Base-by-base conservation (phyloP, 2,329 filamentous ascomycete species). In the Colletotrichum gloeosporioides region DNA sequence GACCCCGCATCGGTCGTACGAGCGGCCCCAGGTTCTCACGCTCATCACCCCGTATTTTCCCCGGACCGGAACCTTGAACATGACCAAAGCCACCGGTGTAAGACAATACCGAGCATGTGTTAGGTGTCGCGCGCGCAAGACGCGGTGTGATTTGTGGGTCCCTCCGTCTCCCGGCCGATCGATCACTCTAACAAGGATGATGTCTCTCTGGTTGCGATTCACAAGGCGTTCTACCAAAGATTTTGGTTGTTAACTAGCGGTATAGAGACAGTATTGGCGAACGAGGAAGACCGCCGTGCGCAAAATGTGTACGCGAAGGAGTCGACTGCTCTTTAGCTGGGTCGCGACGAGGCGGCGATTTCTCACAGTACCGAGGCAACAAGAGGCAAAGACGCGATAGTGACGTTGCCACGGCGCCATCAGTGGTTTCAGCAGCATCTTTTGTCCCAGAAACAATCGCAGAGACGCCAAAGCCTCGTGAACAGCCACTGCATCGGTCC, bases 41-140 rank as follows among this genome's bases (percentile, higher is more conserved):
- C 18, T 69, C 31, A 39, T 29, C 44, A 67, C 27, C 44, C 64
- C 36, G 22, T 49, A 59, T 27, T 18, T 55, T 55, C 64, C 39
- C 64, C 64, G 64, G 64, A 67, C 27, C 53, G 31, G 32, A 13
- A 27, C n/a, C n/a, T 32, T n/a, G 27, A 69, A 34, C 36, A 76
- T 76, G 73, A 76, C 73, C 55, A 76, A 61, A 63, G 69, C 71
- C 16, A 63, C 63, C 32, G 73, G 73, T 10, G 32, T 76, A 44
- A 63, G 73, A 49, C 69, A 76, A 29, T 76, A 76, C 70, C 62
- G 73, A 27, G 73, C 70, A 27, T 76, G 73, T 34, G 62, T 76
- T 8, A 57, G 73, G n/a, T 76, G 73, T 63, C 73, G 73, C 22
- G 32, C 69, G 27, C 57, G 73, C 29, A 76, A 76, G 39, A 73